Conservation (phyloP, 208 protist genomes). For the Herpetomonas muscarum region DNA sequence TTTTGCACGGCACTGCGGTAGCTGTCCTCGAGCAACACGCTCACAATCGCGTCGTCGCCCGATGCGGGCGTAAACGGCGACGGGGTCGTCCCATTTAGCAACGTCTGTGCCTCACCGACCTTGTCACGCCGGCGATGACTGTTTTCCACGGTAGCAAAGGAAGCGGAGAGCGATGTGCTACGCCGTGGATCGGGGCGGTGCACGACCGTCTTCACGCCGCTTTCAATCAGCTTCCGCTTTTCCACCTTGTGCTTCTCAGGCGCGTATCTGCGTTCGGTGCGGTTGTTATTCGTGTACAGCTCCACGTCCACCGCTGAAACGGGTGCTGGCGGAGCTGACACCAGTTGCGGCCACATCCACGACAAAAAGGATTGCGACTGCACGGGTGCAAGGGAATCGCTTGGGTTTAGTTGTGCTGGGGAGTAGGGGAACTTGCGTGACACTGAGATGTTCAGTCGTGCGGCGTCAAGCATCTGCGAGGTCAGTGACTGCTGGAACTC, state of each 20-base stretch:
- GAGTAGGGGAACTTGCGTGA: not conserved
- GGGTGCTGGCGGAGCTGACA: too few species aligned
- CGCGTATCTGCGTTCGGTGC: constrained; percentile 23
- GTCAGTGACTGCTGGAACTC: too few species aligned
- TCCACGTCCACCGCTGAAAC: constrained; percentile 20
- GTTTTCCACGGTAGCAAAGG: constrained; percentile 12
- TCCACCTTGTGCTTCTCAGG: constrained; percentile 22
- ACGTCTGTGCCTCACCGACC: not conserved
- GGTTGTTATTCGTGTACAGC: constrained; percentile 14
- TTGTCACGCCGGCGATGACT: constrained; percentile 1
- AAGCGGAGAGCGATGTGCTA: constrained; percentile 9
- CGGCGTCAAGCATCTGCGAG: too few species aligned
- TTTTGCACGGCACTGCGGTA: constrained; percentile 42
- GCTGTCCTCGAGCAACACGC: constrained; percentile 16
- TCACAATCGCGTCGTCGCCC: constrained; percentile 17
- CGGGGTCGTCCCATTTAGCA: not conserved
- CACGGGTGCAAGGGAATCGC: too few species aligned
- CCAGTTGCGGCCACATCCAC: not conserved
- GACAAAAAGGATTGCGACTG: too few species aligned
- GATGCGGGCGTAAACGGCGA: not conserved
- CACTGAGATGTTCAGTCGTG: not conserved
- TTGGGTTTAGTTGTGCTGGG: constrained; percentile 1
- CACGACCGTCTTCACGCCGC: constrained; percentile 9
- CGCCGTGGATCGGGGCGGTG: constrained; percentile 15
- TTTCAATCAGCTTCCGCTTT: constrained; percentile 17